Base-by-base conservation (phyloP, 768 basidiomycete genomes). In the Mycena albidolilacea region DNA sequence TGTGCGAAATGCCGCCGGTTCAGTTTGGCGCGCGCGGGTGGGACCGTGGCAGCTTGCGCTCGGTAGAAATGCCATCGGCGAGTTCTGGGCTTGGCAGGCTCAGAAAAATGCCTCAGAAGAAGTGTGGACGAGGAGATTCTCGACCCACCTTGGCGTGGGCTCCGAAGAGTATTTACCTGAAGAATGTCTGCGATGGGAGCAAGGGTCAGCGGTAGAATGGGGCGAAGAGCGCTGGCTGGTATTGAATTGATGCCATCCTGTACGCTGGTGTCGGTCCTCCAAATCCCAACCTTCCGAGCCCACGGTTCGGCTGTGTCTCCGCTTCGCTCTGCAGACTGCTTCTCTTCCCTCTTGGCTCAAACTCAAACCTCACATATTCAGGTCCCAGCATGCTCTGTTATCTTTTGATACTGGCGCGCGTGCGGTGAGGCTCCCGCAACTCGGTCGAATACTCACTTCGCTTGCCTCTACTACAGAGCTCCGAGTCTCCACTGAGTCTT, bases 51-150 rank as follows among this genome's bases (percentile, higher is more conserved):
- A 75, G 48, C 71, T 75, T 21, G 74, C 67, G 0, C 68, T 75
- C 2, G 74, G 74, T 15, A 39, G 65, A 39, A 43, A 43, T 21
- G 17, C 46, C 9, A 15, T 19, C 7, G 54, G 62, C 35, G 60
- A 64, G 30, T 76, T 72, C 37, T 76, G 75, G 75, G 75, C 75
- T 43, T 76, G 75, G 75, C 64, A 72, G 64, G 75, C 68, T 55
- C 8, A 15, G 19, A 58, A 37, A 35, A 48, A 38, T 37, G 41
- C 60, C 17, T 58, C 43, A 19, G 39, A 66, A 46, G 64, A 38
- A 6, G 63, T 7, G 6, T 73, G 72, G 72, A 63, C 21, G 30
- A 43, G 55, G 35, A 23, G 8, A 15, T 67, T 66, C 63, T 61
- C 58, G 0, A 70, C 72, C 2, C 19, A 8, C 41, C 37, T 54